These are phyloP conservation scores for Scalesia atractyloides DNA, from an alignment of 129 eudicot genomes.

Conservation along the genomic window DNA sequence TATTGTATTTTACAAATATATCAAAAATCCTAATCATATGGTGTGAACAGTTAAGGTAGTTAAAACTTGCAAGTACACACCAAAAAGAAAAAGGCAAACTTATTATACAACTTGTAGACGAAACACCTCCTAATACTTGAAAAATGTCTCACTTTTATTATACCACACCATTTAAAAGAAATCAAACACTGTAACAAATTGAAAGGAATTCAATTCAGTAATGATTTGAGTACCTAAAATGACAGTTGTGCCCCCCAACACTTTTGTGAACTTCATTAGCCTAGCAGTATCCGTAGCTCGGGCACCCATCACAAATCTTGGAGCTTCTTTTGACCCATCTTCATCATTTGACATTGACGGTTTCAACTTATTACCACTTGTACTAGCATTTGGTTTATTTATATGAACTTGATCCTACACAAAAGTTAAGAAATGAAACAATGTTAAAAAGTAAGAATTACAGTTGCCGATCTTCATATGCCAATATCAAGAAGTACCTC, in stretches of 20 bases:
- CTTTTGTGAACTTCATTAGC: constrained; percentile 86
- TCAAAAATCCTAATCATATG: constrained; percentile 5
- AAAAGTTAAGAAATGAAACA: constrained; percentile 8
- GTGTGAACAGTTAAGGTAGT: not conserved
- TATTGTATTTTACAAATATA: not conserved
- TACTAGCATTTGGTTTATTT: constrained; percentile 44
- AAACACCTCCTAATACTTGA: constrained; percentile 10
- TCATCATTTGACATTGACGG: constrained; percentile 48
- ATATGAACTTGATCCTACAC: constrained; percentile 53
- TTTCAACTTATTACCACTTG: constrained; percentile 45
- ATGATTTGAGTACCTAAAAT: constrained; percentile 59
- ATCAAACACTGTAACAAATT: not conserved
- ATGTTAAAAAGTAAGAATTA: constrained; percentile 1
- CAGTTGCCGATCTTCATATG: constrained; percentile 6
- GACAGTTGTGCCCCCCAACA: constrained; percentile 71
- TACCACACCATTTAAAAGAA: not conserved
- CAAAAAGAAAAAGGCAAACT: not conserved
- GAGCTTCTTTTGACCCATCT: constrained; percentile 56
- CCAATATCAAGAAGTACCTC: constrained; percentile 47
- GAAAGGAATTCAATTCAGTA: not conserved
- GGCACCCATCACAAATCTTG: constrained; percentile 65
- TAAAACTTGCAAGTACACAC: not conserved
- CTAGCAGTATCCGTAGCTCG: constrained; percentile 95
- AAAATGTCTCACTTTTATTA: not conserved
- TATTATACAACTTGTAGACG: constrained; percentile 1